Conservation (phyloP, 805 yeast genomes). For the Metschnikowia henanensis region DNA sequence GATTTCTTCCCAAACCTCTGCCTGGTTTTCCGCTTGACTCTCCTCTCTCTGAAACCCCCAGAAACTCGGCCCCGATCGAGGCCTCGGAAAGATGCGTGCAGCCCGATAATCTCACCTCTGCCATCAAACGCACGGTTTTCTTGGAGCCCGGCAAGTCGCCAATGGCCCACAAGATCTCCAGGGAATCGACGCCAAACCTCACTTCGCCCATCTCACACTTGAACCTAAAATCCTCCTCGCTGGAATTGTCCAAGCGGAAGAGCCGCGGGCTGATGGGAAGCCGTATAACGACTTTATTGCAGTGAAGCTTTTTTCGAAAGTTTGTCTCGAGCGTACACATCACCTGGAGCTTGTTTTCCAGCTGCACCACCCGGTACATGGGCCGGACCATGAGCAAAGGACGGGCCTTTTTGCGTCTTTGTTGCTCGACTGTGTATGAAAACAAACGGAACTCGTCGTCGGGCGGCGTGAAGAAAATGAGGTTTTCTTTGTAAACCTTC, state of each 20-base stretch:
- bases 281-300: constrained; percentile 28
- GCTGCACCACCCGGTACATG: constrained; percentile 25
- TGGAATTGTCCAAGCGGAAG: constrained; percentile 22
- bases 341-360: constrained; percentile 30
- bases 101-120: constrained; percentile 38
- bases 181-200: constrained; percentile 65
- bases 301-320: constrained; percentile 36
- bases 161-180: constrained; percentile 72
- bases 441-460: constrained; percentile 50
- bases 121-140: constrained; percentile 51
- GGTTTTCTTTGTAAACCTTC: constrained; percentile 63
- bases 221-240: constrained; percentile 18
- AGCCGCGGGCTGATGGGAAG: constrained; percentile 39
- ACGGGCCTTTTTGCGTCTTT: constrained; percentile 32
- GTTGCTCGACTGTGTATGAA: constrained; percentile 43
- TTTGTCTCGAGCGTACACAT: constrained; percentile 35
- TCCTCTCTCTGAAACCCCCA: too few species aligned
- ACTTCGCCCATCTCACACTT: constrained; percentile 75
- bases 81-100: constrained; percentile 3
- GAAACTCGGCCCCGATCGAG: constrained; percentile 1
- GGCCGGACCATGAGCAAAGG: constrained; percentile 49
- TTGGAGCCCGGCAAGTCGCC: constrained; percentile 62
- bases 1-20: too few species aligned
- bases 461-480: constrained; percentile 83
- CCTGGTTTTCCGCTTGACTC: too few species aligned